Conservation (phyloP, 2,329 filamentous ascomycete genomes). For the Zymoseptoria tritici region DNA sequence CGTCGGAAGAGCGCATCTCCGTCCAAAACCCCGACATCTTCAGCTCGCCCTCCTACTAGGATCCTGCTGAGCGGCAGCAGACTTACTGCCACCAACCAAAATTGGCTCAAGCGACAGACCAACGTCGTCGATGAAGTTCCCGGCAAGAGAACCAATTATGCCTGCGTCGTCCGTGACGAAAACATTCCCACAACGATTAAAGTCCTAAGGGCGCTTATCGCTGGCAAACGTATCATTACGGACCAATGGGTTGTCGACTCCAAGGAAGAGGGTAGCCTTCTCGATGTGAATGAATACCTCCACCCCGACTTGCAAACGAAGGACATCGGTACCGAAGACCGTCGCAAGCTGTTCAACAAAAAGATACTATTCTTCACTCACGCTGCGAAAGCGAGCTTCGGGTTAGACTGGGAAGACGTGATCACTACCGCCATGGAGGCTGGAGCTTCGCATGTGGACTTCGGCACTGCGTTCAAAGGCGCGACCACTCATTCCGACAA, state of each 20-base stretch:
- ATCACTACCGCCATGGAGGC: constrained; percentile 31
- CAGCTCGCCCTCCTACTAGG: constrained; percentile 9
- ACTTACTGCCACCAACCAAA: constrained; percentile 11
- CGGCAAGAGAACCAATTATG: constrained; percentile 23
- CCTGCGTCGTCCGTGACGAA: constrained; percentile 33
- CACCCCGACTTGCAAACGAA: constrained; percentile 11
- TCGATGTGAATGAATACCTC: constrained; percentile 29
- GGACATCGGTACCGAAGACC: constrained; percentile 24
- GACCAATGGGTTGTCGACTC: constrained; percentile 41
- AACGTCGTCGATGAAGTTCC: constrained; percentile 27
- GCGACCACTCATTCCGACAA: constrained; percentile 13
- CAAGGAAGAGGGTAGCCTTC: constrained; percentile 29
- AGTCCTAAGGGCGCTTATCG: constrained; percentile 37
- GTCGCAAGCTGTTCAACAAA: constrained; percentile 42
- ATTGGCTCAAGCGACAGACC: constrained; percentile 31
- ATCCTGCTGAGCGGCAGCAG: constrained; percentile 18
- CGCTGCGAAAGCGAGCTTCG: constrained; percentile 30
- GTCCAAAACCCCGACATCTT: constrained; percentile 1
- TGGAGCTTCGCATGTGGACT: constrained; percentile 31
- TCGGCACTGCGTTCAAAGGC: constrained; percentile 14
- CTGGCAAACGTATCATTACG: constrained; percentile 40
- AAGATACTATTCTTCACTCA: constrained; percentile 45
- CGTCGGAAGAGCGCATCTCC: background rate
- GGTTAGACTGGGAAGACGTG: constrained; percentile 34
- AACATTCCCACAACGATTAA: constrained; percentile 39